Evolutionary conservation across 2,329 filamentous ascomycete genomes (phyloP).

Genomic region (Alternaria solani): DNA sequence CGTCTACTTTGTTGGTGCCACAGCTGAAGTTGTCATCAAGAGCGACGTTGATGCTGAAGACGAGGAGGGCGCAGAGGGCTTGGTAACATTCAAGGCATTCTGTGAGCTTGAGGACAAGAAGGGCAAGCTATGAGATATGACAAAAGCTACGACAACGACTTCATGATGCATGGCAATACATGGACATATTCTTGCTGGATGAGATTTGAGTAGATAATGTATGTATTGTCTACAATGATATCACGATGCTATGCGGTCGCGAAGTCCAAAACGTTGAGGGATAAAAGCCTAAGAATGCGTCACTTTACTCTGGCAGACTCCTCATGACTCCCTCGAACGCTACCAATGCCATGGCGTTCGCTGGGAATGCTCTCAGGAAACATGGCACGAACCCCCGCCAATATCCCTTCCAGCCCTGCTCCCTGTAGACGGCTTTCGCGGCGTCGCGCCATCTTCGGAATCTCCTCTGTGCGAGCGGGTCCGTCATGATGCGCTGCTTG

Average conservation of each 20-base stretch:
- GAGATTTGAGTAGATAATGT: not conserved
- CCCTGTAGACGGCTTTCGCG: conserved; percentile 76
- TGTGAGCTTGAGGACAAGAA: conserved; percentile 70
- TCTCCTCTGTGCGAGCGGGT: conserved; percentile 73
- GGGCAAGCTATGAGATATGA: conserved; percentile 36
- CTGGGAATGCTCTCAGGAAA: conserved; percentile 91
- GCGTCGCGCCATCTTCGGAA: conserved; percentile 84
- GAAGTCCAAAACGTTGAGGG: not conserved
- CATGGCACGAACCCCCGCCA: conserved; percentile 94
- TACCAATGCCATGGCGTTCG: conserved; percentile 91
- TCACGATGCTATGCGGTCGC: conserved; percentile 2
- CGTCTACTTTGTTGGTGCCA: conserved; percentile 77
- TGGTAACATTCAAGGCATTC: conserved; percentile 92
- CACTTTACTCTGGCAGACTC: conserved; percentile 41
- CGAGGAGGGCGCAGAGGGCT: conserved; percentile 62
- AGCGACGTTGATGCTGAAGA: conserved; percentile 59
- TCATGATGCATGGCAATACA: not conserved
- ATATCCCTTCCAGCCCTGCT: conserved; percentile 80
- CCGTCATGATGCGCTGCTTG: conserved; percentile 97
- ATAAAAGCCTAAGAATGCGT: not conserved
- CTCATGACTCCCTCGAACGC: conserved; percentile 95
- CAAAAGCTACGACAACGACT: not conserved
- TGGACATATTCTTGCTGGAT: not conserved
- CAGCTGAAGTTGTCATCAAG: conserved; percentile 82
- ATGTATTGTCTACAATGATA: not conserved